Base-by-base conservation (phyloP, 352 stramenopile species). In the Phytophthora syringae region DNA sequence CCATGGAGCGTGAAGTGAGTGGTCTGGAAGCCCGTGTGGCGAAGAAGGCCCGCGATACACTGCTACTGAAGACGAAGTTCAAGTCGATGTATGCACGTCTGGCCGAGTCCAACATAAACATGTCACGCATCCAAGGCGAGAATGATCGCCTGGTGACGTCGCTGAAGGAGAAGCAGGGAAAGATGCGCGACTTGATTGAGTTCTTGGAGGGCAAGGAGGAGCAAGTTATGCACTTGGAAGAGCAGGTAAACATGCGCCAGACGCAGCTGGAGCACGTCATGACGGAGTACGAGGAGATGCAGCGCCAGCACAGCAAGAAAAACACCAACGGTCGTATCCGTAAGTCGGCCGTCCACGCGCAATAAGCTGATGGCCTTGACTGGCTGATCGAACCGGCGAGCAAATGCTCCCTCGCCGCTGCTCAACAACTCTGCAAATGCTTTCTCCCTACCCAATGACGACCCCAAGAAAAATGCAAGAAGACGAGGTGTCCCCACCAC, bases 1-100 rank as follows among this genome's bases (percentile, higher is more conserved):
- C 87, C 18, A 86, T 92, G 79, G 80, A 93, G 64, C 81, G 80
- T 36, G 85, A 93, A 59, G 80, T 91, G 7, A 72, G 80, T 49
- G 64, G 67, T 15, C 64, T 93, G 5, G 82, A 93, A 61, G 52
- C 63, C 2, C 77, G 77, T 21, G 66, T 91, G 12, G 82, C 71
- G 5, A 73, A 67, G 45, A 86, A 89, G 56, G 67, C 85, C 53
- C 75, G 66, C 24, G 82, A 89, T 47, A 81, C 84, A 53, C 56
- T 80, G 39, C 58, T 84, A 53, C 67, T 93, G 4, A 86, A 87
- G 45, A 68, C 82, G 12, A 91, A 88, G 58, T 77, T 74, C 15
- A 74, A 78, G 52, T 84, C 73, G 13, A 52, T 93, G 55, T 73
- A 78, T 49, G 71, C 72, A 22, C 75, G 76, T 24, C 84, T 89